Conservation (phyloP, 805 yeast genomes). For the Metschnikowia drakensbergensis region DNA sequence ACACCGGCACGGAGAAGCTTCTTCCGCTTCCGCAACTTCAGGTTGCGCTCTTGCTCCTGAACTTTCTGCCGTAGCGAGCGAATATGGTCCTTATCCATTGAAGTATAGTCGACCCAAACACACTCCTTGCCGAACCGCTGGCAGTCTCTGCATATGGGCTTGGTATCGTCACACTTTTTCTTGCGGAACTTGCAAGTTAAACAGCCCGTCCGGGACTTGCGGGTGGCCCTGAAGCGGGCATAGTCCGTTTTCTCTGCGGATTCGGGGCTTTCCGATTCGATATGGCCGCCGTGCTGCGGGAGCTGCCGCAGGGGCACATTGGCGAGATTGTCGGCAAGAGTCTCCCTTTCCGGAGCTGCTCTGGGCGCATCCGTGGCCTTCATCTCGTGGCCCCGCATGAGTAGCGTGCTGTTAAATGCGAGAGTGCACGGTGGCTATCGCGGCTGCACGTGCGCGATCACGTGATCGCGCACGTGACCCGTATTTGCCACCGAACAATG, state of each 20-base stretch:
- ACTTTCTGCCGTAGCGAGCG: constrained; percentile 34
- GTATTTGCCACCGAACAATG: no score
- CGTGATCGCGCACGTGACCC: no score
- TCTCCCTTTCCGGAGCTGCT: no score
- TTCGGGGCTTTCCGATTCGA: neutral
- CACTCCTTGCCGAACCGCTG: constrained; percentile 43
- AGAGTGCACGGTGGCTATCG: no score
- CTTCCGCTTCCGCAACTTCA: constrained; percentile 40
- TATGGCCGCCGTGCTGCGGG: no score
- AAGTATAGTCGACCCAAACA: constrained; percentile 41
- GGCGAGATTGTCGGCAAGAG: no score
- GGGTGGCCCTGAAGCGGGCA: neutral
- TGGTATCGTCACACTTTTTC: constrained; percentile 51
- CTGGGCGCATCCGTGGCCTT: no score
- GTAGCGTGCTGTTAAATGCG: no score
- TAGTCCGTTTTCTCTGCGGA: neutral
- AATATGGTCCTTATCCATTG: constrained; percentile 41
- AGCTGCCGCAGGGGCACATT: no score
- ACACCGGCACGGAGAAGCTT: neutral
- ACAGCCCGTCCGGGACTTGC: constrained; percentile 54
- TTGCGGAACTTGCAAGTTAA: constrained; percentile 64
- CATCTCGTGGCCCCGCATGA: no score
- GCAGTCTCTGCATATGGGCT: constrained; percentile 52
- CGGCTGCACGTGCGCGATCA: no score
- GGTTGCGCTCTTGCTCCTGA: constrained; percentile 35